Percentiles rank a stretch among this genome's conserved stretches.
Conservation (phyloP, 1,284 basidiomycete genomes). For the Trametes polyzona region DNA sequence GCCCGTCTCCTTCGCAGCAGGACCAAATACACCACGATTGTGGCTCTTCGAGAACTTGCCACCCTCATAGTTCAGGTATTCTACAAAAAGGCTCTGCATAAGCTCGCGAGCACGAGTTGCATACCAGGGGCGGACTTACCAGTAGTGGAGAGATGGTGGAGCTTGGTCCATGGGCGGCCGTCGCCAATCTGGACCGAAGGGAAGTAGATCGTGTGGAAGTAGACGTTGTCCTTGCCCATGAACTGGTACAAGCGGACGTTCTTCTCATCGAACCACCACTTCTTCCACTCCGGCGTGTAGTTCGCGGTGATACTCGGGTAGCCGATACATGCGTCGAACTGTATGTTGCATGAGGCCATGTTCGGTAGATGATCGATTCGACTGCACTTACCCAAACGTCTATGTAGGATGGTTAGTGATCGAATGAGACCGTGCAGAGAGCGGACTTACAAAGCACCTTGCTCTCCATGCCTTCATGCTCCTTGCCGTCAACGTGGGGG, state of each 20-base stretch:
- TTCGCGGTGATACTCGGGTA: conserved; percentile 98
- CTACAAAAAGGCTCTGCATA: conserved; percentile 42
- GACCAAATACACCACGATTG: conserved; percentile 97
- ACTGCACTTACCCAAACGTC: conserved; percentile 78
- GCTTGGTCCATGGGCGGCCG: conserved; percentile 90
- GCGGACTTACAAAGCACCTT: conserved; percentile 91
- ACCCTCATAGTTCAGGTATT: conserved; percentile 98
- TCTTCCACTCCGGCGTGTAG: conserved; percentile 93
- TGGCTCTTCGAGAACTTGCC: conserved; percentile 99
- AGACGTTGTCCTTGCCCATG: conserved; percentile 99
- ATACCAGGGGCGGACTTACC: conserved; percentile 48
- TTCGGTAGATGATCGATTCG: not conserved
- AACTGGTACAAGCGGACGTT: conserved; percentile 96
- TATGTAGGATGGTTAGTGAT: conserved; percentile 35
- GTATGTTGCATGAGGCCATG: not conserved
- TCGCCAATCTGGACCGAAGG: conserved; percentile 92
- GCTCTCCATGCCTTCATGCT: conserved; percentile 84
- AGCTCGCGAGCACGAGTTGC: not conserved
- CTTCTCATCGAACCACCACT: conserved; percentile 97
- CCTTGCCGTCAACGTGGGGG: conserved; percentile 71
- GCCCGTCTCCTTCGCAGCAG: conserved; percentile 91
- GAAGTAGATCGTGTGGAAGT: conserved; percentile 98
- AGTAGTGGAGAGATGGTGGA: conserved; percentile 95
- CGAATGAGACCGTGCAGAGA: not conserved
- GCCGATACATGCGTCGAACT: conserved; percentile 98